phyloP scores from a whole-genome alignment of 257 asterid genomes.

The Fraxinus cuspidata region DNA sequence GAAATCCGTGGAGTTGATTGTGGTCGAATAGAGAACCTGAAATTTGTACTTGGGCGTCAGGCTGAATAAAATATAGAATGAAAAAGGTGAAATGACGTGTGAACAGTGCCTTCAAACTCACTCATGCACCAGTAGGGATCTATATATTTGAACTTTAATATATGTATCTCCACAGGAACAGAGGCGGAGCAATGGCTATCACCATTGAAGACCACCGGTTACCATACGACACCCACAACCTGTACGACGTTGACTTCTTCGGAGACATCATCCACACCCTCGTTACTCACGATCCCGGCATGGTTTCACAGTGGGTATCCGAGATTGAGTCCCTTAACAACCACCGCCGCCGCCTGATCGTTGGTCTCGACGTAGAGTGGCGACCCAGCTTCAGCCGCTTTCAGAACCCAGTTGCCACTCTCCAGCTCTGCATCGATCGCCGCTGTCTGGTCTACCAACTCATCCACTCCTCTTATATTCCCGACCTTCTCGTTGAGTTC shows the following conservation, averaged over 20 bases:
- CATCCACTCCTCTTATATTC: constrained; percentile 26
- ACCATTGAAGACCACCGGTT: constrained; percentile 26
- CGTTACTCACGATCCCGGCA: constrained; percentile 38
- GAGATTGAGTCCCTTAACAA: constrained; percentile 13
- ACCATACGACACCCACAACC: constrained; percentile 44
- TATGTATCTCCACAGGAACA: no score
- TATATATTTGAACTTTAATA: no score
- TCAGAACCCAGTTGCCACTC: constrained; percentile 37
- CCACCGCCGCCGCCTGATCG: constrained; percentile 28
- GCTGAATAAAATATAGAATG: no score
- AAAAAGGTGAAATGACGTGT: no score
- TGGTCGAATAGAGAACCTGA: no score
- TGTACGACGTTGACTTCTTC: constrained; percentile 42
- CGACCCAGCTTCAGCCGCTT: constrained; percentile 24
- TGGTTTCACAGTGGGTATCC: constrained; percentile 45
- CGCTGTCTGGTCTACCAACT: constrained; percentile 42
- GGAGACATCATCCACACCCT: constrained; percentile 36
- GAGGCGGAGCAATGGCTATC: background rate
- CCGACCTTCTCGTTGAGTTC: constrained; percentile 25
- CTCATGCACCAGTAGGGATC: no score
- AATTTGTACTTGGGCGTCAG: no score
- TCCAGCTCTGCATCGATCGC: constrained; percentile 41
- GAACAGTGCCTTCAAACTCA: no score
- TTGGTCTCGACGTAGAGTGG: constrained; percentile 52
- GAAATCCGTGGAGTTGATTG: no score